Evolutionary conservation across 2,329 filamentous ascomycete genomes (phyloP), one percentile per base, ranked within the genome.

Genomic region (Epichloe festucae): DNA sequence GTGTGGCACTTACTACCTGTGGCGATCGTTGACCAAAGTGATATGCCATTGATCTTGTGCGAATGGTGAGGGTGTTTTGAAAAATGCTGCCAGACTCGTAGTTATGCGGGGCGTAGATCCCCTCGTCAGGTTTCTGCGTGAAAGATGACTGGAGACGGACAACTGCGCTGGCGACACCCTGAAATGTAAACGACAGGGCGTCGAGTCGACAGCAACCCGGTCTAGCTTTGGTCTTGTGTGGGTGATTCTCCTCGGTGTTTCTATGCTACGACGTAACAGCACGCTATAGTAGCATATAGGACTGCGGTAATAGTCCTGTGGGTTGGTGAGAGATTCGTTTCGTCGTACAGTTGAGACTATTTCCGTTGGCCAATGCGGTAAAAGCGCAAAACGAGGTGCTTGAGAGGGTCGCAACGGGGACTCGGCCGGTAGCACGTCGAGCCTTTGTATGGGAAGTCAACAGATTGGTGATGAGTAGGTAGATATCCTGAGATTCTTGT

Each of bases 31-130:
- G 51, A 8, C 34, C 17, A 46, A 52, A 48, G 7, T 42, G 50
- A 39, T 52, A 36, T 21, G 51, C 51, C 51, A 52, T 52, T n/a
- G 46, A 23, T 38, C 31, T 15, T 31, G n/a, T 43, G 39, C 19
- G 8, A 5, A 41, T 10, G 39, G 15, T 19, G 19, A 14, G 39
- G n/a, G 15, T n/a, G n/a, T 49, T 27, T 39, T 45, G 6, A 2
- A 31, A 31, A 50, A 39, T 15, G 46, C n/a, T 5, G n/a, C 15
- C n/a, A 8, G 36, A 4, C 14, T 19, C 15, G 10, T 14, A 27
- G n/a, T 15, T 46, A 3, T 3, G 4, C 15, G n/a, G 19, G 8
- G 0, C 8, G 31, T 31, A 31, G 31, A 11, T 31, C 31, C 31
- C 31, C 31, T 31, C 1, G 31, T 31, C 31, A 31, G 31, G 31